Evolutionary conservation across 2,329 filamentous ascomycete genomes (phyloP), one percentile per base, ranked within the genome.

Genomic region (Fusarium nygamai): DNA sequence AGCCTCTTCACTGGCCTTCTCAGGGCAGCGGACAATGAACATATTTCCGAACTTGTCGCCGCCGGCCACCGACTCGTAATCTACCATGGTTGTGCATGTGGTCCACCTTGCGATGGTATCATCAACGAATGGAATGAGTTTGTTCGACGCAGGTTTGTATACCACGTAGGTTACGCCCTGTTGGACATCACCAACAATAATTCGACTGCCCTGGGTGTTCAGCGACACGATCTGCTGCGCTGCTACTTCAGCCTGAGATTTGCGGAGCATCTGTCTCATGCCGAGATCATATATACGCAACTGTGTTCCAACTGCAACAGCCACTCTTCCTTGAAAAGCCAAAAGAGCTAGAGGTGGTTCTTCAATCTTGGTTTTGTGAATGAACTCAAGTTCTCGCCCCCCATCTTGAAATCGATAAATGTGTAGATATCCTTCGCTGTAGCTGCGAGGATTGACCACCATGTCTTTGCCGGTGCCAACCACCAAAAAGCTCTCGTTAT

Each of bases 11-110:
- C 94, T 97, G 13, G 92, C 92, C 81, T 97, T 96, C 69, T 92
- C 87, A 0, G 96, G 95, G 78, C 94, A 96, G 54, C 96, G 93
- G 36, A 99, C 88, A 50, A 99, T 90, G 92, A 95, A 99, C 22
- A 99, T 84, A 78, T 99, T 99, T 69, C 96, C 97, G 75, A 99
- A 99, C 81, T 98, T 98, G 85, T 99, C 96, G 41, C 96, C 96
- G 41, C 96, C 96, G 6, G 95, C 95, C 31, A 94, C 91, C 3
- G 96, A 97, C 81, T 99, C 96, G 82, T 99, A 99, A 83, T 99
- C 96, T 5, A 98, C 92, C 94, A 99, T 98, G 6, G 95, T 90
- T 2, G 93, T 93, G 76, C 93, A 93, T 2, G 94, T 97, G 3
- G 94, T 97, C 94, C 95, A 98, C 38, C 96, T 91, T 58, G 95